These are phyloP conservation scores for Dryas integrifolia DNA, from an alignment of 331 rosid species.

Conservation along the genomic window DNA sequence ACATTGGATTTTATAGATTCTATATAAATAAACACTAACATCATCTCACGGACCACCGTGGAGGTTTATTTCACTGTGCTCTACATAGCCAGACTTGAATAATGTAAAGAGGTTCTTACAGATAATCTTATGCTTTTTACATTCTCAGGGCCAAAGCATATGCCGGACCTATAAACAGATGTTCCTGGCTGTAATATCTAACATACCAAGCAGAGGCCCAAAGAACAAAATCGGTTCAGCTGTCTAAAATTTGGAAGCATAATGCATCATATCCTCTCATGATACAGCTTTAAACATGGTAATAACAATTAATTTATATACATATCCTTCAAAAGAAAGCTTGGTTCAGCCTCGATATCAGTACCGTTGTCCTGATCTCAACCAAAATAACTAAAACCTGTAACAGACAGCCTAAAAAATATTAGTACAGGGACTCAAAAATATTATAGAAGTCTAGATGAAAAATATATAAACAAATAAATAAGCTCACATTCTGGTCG, in stretches of 20 bases:
- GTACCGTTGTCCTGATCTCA: slow-evolving; percentile 34
- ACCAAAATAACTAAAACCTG: slow-evolving; percentile 38
- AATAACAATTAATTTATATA: slow-evolving; percentile 38
- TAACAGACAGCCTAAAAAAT: background rate
- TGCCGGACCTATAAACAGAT: background rate
- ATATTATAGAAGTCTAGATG: background rate
- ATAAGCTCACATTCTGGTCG: slow-evolving; percentile 46
- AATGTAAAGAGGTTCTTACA: background rate
- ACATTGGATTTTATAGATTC: background rate
- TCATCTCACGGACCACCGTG: background rate
- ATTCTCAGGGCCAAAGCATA: slow-evolving; percentile 4
- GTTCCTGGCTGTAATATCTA: background rate
- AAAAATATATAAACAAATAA: background rate
- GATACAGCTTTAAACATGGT: slow-evolving; percentile 34
- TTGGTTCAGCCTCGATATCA: slow-evolving; percentile 39
- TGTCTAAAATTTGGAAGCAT: slow-evolving; percentile 38
- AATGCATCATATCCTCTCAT: slow-evolving; percentile 22
- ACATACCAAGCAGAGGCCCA: background rate
- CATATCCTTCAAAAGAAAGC: slow-evolving; percentile 43
- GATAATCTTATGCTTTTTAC: slow-evolving; percentile 5
- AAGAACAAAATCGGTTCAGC: slow-evolving; percentile 28
- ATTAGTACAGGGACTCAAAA: background rate
- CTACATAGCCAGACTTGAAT: background rate
- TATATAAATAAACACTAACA: background rate
- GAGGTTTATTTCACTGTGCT: background rate